Base-by-base conservation (phyloP, 2,329 filamentous ascomycete genomes). In the Lecanicillium sp. region DNA sequence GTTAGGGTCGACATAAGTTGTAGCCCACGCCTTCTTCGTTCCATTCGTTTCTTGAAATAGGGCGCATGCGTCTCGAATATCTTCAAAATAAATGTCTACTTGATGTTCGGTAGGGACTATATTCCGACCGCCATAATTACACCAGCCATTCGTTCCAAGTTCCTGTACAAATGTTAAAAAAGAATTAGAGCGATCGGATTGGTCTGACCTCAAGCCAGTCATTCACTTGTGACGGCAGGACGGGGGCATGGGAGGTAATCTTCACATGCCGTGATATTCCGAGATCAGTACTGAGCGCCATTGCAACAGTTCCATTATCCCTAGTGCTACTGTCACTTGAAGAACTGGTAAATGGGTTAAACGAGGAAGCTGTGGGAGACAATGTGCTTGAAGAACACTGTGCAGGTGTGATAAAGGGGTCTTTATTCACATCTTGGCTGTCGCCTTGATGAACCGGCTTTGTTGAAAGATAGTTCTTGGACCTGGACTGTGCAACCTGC, bases 311-410 rank as follows among this genome's bases (percentile, higher is more conserved):
- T 6, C 49, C 49, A 8, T 38, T 45, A 15, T 51, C 51, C 22
- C 46, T 46, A 17, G 41, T 17, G 5, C 50, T 39, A 6, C 49
- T 44, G 2, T 49, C 40, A 1, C 47, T 42, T 1, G 43, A 43
- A 2, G 37, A 33, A 4, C 49, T 39, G 4, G 40, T 29, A 25
- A 52, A 51, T 1, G 81, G 81, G 13, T 69, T 73, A 48, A 85
- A 85, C 2, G 68, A 54, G 2, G 72, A 74, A 2, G 80, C 79
- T 6, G 73, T 81, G 2, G 81, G 77, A 4, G 80, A 84, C 17
- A 86, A 60, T 46, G 75, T 72, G 7, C 51, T 56, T 18, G 39
- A 36, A 9, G 41, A 34, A 5, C 34, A 59, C 43, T 35, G 49
- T 20, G 48, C 64, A 59, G 49, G 53, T 3, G 67, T 71, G 25